Conservation (phyloP, 306 rosid genomes). For the Begonia fuchsioides region DNA sequence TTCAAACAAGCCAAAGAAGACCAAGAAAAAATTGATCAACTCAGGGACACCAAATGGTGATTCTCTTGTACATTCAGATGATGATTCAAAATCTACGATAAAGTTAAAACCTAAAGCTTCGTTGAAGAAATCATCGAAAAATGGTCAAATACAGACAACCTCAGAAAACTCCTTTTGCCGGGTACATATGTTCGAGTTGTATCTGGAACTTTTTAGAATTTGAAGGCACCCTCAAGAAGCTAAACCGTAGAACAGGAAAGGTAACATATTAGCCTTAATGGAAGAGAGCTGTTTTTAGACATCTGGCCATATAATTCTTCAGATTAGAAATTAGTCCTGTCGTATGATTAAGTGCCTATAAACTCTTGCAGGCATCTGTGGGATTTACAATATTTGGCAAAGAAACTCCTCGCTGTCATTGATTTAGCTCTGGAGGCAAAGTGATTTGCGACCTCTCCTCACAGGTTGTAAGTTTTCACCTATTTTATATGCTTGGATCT, state of each 20-base stretch:
- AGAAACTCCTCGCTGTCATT: constrained; percentile 52
- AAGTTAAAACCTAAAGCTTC: constrained; percentile 35
- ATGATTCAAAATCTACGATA: constrained; percentile 15
- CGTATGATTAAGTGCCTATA: background rate
- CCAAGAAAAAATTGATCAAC: constrained; percentile 48
- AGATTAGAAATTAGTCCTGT: no score
- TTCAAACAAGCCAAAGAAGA: constrained; percentile 61
- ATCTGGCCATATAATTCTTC: background rate
- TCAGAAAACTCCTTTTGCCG: constrained; percentile 17
- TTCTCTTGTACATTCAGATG: constrained; percentile 4
- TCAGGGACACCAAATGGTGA: no score
- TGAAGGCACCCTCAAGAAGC: constrained; percentile 64
- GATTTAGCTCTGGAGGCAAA: constrained; percentile 42
- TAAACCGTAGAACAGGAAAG: constrained; percentile 52
- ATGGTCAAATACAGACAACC: no score
- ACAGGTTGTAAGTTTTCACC: constrained; percentile 20
- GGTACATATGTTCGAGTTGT: constrained; percentile 58
- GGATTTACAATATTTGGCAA: constrained; percentile 70
- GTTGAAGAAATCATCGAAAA: constrained; percentile 16
- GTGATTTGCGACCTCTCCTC: constrained; percentile 13
- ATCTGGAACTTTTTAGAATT: constrained; percentile 65
- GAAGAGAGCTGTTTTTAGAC: no score
- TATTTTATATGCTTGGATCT: no score
- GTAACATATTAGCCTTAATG: constrained; percentile 24
- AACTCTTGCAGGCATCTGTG: constrained; percentile 66